Evolutionary conservation across 2,329 filamentous ascomycete species (phyloP).

Genomic region (Nothopassalora personata): DNA sequence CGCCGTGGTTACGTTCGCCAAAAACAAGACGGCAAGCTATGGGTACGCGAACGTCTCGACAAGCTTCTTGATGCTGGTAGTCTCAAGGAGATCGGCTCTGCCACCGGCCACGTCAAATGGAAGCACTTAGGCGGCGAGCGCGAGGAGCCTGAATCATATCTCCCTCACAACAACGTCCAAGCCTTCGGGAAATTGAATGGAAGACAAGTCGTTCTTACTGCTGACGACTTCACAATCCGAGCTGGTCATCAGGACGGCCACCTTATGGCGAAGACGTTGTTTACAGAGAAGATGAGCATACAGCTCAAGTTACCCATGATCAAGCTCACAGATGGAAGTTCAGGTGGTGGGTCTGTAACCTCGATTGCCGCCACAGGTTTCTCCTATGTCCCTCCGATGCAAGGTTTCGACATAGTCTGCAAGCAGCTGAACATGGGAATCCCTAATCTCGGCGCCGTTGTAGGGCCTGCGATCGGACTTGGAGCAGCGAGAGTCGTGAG

Average conservation of each 20-base stretch:
- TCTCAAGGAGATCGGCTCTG: conserved; percentile 56
- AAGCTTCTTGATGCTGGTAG: conserved; percentile 52
- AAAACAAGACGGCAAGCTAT: conserved; percentile 59
- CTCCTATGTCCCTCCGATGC: conserved; percentile 56
- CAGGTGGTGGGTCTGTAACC: conserved; percentile 58
- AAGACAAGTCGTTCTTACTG: conserved; percentile 55
- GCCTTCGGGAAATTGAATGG: conserved; percentile 47
- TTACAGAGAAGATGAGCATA: conserved; percentile 58
- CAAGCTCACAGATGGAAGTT: conserved; percentile 60
- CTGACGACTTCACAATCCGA: conserved; percentile 59
- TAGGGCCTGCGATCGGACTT: conserved; percentile 60
- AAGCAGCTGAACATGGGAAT: conserved; percentile 59
- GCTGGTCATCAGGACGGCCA: conserved; percentile 61
- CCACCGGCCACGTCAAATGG: conserved; percentile 57
- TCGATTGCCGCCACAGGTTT: conserved; percentile 52
- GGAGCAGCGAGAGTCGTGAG: conserved; percentile 57
- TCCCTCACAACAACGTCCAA: conserved; percentile 60
- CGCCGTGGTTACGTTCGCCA: conserved; percentile 58
- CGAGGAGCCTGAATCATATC: conserved; percentile 49
- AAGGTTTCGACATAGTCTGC: conserved; percentile 48
- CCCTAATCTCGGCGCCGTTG: conserved; percentile 58
- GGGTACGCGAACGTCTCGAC: conserved; percentile 58
- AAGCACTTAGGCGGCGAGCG: conserved; percentile 41
- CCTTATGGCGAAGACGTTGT: conserved; percentile 51
- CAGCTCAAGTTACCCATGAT: conserved; percentile 55